phyloP scores from a whole-genome alignment of 805 yeast species.

The Alloascoidea africana region DNA sequence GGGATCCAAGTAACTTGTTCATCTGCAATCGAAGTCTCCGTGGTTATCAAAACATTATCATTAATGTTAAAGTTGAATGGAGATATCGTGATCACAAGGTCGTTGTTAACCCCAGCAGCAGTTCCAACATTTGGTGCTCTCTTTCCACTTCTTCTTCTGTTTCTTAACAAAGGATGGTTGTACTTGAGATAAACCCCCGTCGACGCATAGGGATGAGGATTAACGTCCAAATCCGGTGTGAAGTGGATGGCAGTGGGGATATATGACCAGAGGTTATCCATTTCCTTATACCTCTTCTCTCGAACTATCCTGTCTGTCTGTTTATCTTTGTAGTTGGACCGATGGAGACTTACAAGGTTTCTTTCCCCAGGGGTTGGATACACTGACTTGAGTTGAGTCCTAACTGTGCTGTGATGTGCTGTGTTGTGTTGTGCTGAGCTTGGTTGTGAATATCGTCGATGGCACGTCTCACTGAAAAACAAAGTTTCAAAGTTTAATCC shows the following conservation, averaged over 20 bases:
- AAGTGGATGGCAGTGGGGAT: slow-evolving; percentile 1
- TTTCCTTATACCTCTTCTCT: not conserved
- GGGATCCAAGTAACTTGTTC: slow-evolving; percentile 1
- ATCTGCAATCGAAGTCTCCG: not conserved
- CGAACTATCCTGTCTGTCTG: too few species aligned
- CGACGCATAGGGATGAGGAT: not conserved
- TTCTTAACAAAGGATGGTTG: not conserved
- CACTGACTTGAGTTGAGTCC: too few species aligned
- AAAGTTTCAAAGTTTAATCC: too few species aligned
- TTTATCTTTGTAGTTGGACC: too few species aligned
- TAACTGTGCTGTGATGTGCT: too few species aligned
- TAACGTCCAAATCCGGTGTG: not conserved
- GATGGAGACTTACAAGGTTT: too few species aligned
- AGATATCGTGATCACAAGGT: not conserved
- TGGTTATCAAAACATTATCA: not conserved
- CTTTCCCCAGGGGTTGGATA: too few species aligned
- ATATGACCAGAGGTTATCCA: slow-evolving; percentile 1
- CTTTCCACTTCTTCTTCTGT: not conserved
- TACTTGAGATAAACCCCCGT: not conserved
- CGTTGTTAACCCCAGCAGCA: too few species aligned
- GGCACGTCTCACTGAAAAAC: too few species aligned
- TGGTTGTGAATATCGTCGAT: too few species aligned
- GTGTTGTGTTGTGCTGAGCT: too few species aligned
- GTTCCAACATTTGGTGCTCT: not conserved
- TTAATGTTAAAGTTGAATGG: not conserved